Percentiles rank a stretch among this genome's conserved stretches.
These are phyloP conservation scores for Mitragyna speciosa DNA, from an alignment of 257 asterid genomes.

Conservation along the genomic window DNA sequence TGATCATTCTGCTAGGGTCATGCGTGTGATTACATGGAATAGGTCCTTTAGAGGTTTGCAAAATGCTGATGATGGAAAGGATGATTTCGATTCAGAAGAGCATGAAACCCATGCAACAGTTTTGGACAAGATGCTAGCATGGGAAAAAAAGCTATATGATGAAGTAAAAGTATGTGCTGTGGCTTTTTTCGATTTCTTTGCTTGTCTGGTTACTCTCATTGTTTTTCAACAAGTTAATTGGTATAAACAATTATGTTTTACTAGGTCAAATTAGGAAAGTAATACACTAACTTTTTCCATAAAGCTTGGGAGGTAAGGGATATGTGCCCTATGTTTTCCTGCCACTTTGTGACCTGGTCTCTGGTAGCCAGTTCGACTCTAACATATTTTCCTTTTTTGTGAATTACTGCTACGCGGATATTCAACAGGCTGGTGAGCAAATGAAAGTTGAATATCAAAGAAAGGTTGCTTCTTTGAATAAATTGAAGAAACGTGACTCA, in stretches of 20 bases:
- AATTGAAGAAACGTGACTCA: constrained; percentile 75
- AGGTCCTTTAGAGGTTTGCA: constrained; percentile 77
- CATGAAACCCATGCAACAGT: constrained; percentile 94
- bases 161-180: constrained; percentile 80
- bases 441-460: constrained; percentile 90
- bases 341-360: neutral
- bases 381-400: neutral
- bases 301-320: neutral
- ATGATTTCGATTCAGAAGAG: constrained; percentile 89
- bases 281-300: too few species aligned
- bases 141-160: constrained; percentile 98
- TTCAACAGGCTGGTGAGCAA: constrained; percentile 80
- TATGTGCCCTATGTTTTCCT: neutral
- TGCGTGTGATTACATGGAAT: constrained; percentile 99
- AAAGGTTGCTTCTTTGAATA: constrained; percentile 74
- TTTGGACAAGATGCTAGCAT: constrained; percentile 98
- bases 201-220: neutral
- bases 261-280: too few species aligned
- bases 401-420: constrained; percentile 21
- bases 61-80: constrained; percentile 53
- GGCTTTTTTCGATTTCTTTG: neutral
- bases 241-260: too few species aligned
- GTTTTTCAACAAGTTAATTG: too few species aligned
- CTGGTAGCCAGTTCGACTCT: neutral
- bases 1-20: constrained; percentile 89